A percentile compares a stretch with the other conserved stretches of the same genome.
Evolutionary conservation across 2,329 filamentous ascomycete genomes (phyloP).

Genomic region (Xylariaceae sp.): DNA sequence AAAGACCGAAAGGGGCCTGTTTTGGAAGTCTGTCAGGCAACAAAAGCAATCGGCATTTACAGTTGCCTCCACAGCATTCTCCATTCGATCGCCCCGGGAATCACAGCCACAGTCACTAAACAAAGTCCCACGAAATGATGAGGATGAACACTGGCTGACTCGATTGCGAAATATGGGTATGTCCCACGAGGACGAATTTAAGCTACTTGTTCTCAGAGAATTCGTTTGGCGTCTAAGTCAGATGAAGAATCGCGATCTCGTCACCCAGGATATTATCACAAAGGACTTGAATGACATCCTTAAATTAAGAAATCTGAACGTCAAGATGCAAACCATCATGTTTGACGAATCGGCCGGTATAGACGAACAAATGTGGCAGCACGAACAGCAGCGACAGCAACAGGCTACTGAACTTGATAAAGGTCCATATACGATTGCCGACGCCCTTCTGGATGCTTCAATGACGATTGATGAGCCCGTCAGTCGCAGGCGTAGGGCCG

Average conservation of each 20-base stretch:
- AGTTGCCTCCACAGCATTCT: conserved; percentile 63
- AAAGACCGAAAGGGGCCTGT: conserved; percentile 79
- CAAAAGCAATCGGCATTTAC: conserved; percentile 70
- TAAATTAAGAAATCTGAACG: conserved; percentile 74
- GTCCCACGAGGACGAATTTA: conserved; percentile 82
- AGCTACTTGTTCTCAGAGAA: conserved; percentile 83
- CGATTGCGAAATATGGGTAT: conserved; percentile 86
- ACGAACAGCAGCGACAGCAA: conserved; percentile 32
- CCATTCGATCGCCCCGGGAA: conserved; percentile 63
- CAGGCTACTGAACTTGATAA: conserved; percentile 45
- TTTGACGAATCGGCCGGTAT: conserved; percentile 79
- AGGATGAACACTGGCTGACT: conserved; percentile 92
- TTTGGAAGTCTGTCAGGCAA: conserved; percentile 82
- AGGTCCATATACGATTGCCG: conserved; percentile 79
- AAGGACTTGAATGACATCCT: conserved; percentile 73
- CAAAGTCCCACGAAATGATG: conserved; percentile 78
- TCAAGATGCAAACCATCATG: conserved; percentile 87
- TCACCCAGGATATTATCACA: conserved; percentile 49
- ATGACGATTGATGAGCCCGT: conserved; percentile 80
- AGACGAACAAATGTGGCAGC: conserved; percentile 46
- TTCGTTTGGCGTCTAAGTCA: conserved; percentile 89
- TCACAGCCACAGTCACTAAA: conserved; percentile 63
- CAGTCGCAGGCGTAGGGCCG: conserved; percentile 59
- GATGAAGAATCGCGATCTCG: conserved; percentile 66
- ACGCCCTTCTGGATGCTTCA: conserved; percentile 90